Evolutionary conservation across 306 rosid species (phyloP).

Genomic region (Echinosophora koreensis): DNA sequence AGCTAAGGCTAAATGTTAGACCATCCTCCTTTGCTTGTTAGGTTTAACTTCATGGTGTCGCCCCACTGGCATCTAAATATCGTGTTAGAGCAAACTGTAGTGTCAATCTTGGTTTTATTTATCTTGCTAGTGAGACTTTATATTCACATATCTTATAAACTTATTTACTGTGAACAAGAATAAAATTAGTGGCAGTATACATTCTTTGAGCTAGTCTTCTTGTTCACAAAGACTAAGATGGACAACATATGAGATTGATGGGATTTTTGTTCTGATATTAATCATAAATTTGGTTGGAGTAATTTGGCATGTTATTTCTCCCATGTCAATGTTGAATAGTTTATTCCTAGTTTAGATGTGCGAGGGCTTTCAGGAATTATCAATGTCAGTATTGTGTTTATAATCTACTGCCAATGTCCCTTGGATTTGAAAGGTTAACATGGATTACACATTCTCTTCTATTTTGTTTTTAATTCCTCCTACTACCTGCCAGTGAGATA

Average conservation of each 20-base stretch:
- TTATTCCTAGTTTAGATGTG: background rate
- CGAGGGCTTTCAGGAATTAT: background rate
- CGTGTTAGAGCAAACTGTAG: background rate
- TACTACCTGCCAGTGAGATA: background rate
- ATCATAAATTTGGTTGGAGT: background rate
- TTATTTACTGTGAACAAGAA: constrained; percentile 4
- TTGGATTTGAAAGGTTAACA: constrained; percentile 20
- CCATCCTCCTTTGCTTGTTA: background rate
- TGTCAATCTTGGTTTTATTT: background rate
- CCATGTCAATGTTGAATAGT: no score
- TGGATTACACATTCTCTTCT: background rate
- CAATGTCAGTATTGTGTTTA: background rate
- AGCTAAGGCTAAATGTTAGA: background rate
- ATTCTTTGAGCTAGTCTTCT: background rate
- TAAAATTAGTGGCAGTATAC: background rate
- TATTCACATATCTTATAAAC: background rate
- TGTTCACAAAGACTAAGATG: background rate
- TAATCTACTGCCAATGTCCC: background rate
- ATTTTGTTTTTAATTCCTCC: constrained; percentile 1
- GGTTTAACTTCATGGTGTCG: background rate
- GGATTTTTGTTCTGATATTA: background rate
- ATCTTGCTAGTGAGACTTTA: background rate
- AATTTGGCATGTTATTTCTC: background rate
- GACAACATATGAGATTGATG: background rate
- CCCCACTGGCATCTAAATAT: background rate